Base-by-base conservation (phyloP, 164 flowering plant genomes). In the Houttuynia cordata region DNA sequence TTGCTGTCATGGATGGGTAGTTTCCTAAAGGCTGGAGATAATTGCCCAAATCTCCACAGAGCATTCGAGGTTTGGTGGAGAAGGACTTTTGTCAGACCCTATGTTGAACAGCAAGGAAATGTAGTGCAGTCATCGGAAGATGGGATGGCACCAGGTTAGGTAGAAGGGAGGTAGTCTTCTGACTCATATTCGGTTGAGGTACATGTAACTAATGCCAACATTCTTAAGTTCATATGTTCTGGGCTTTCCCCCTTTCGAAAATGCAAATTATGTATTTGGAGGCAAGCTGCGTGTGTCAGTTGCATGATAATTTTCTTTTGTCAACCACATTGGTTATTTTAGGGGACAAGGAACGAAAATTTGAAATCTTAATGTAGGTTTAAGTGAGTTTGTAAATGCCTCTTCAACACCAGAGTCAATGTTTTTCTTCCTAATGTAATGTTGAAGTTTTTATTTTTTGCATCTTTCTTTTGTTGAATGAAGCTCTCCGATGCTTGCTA, bases 11-110 rank as follows among this genome's bases (percentile, higher is more conserved):
- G 99, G 99, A 65, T 91, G 70, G 86, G 90, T 8, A 79, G 79
- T 61, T 94, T 94, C 60, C 66, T 94, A 58, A 86, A 83, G 70
- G 76, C 75, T 0, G 99, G 99, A 17, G 96, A 91, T 63, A 83
- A 72, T 58, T 94, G 97, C 74, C 99, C 99, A 0, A 94, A 94
- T 81, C 91, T 94, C 67, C 91, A 85, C 65, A 77, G 80, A 60
- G 99, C 99, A 18, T 93, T 93, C 67, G 96, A 90, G 79, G 97
- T 93, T n/a, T 93, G 99, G 99, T 93, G 99, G 99, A 77, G 97
- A 54, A 76, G 97, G 66, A 79, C 99, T 24, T 93, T 90, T 63
- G 61, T 82, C 39, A 80, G 86, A 73, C 92, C 96, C 10, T 80
- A 78, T 58, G 62, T 68, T 22, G 85, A 80, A 40, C 62, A 76